Percentiles rank a stretch among this genome's conserved stretches.
Evolutionary conservation across 305 asterid genomes (phyloP).

Genomic region (Fraxinus sp.): DNA sequence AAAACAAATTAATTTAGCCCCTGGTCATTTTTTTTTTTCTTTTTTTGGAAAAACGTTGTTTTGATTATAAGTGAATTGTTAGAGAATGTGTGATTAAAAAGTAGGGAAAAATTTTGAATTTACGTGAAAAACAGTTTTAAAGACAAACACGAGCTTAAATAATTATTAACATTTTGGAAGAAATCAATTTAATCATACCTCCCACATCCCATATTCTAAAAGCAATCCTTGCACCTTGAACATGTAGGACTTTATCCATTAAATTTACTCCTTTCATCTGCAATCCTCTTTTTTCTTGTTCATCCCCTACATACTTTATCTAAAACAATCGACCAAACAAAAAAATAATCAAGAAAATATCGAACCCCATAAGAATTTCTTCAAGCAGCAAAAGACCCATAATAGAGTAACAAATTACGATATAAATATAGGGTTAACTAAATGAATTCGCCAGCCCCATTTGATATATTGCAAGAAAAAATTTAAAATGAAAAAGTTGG

Average conservation of each 20-base stretch:
- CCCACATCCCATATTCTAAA: constrained; percentile 88
- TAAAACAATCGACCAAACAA: constrained; percentile 20
- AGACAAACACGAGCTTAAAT: too few relatives aligned
- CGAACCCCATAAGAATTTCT: not conserved
- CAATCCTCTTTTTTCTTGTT: constrained; percentile 56
- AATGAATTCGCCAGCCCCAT: too few relatives aligned
- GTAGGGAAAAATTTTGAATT: too few relatives aligned
- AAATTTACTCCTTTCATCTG: constrained; percentile 74
- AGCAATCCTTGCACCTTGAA: constrained; percentile 75
- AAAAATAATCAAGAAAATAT: not conserved
- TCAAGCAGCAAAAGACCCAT: not conserved
- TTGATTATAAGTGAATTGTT: too few relatives aligned
- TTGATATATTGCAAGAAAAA: too few relatives aligned
- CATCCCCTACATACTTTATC: constrained; percentile 83
- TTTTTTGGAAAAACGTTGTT: too few relatives aligned
- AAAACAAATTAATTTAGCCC: not conserved
- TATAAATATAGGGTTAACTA: not conserved
- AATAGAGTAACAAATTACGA: not conserved
- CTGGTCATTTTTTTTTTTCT: too few relatives aligned
- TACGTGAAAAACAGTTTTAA: too few relatives aligned
- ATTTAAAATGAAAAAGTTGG: not conserved
- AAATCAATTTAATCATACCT: constrained; percentile 42
- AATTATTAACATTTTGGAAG: too few relatives aligned
- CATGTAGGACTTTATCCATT: constrained; percentile 63
- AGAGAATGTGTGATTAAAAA: too few relatives aligned